A percentile compares a stretch with the other conserved stretches of the same genome.
Evolutionary conservation across 2,329 filamentous ascomycete genomes (phyloP).

Genomic region (Trichothecium roseum): DNA sequence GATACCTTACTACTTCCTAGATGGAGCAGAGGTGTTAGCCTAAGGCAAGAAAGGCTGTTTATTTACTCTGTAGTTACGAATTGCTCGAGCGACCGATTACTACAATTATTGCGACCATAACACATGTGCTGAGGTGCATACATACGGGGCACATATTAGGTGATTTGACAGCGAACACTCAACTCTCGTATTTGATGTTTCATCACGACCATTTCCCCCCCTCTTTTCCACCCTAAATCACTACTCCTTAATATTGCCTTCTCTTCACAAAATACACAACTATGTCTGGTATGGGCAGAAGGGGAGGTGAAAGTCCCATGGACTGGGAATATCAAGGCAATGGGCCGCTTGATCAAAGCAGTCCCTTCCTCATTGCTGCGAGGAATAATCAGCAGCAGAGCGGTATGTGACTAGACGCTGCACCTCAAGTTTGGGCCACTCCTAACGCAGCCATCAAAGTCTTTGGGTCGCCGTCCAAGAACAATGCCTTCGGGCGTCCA

Average conservation of each 20-base stretch:
- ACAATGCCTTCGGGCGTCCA: slow-evolving; percentile 14
- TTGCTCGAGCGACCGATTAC: too few relatives aligned
- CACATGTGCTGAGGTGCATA: too few relatives aligned
- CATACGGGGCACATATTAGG: too few relatives aligned
- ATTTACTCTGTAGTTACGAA: too few relatives aligned
- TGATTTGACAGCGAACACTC: too few relatives aligned
- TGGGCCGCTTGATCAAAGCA: slow-evolving; percentile 48
- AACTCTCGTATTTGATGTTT: too few relatives aligned
- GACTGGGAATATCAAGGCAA: slow-evolving; percentile 54
- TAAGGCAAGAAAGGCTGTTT: too few relatives aligned
- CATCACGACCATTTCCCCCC: too few relatives aligned
- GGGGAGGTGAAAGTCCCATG: slow-evolving; percentile 52
- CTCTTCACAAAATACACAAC: neutral
- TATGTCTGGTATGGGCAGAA: slow-evolving; percentile 32
- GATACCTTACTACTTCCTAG: too few relatives aligned
- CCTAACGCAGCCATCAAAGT: slow-evolving; percentile 9
- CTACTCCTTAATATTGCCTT: neutral
- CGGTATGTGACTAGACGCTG: slow-evolving; percentile 22
- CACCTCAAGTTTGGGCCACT: neutral
- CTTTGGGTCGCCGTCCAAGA: slow-evolving; percentile 27
- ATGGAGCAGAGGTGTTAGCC: too few relatives aligned
- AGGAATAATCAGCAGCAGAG: slow-evolving; percentile 25
- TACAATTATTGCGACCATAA: too few relatives aligned
- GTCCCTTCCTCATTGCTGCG: slow-evolving; percentile 47
- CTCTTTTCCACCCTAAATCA: neutral